A percentile compares a stretch with the other conserved stretches of the same genome.
phyloP scores from a whole-genome alignment of 768 basidiomycete genomes.

The Boletus speciosus region DNA sequence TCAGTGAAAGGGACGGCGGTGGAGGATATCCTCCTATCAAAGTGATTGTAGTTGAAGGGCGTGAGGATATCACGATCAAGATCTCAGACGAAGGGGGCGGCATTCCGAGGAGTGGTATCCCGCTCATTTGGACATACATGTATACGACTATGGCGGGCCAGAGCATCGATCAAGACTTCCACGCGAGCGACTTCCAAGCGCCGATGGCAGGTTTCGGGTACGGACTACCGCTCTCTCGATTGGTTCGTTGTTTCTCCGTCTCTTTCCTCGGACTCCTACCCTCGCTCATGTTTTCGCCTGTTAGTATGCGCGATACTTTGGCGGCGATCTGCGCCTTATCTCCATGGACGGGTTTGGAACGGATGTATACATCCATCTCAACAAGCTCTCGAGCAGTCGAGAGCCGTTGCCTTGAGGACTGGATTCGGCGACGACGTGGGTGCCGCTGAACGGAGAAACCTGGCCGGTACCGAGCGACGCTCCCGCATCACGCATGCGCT shows the following conservation, averaged over 20 bases:
- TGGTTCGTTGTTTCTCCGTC: slow-evolving; percentile 51
- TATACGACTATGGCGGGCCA: slow-evolving; percentile 81
- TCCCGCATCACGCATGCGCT: background rate
- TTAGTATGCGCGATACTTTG: slow-evolving; percentile 93
- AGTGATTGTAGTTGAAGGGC: slow-evolving; percentile 85
- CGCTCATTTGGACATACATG: slow-evolving; percentile 99
- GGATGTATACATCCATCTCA: slow-evolving; percentile 91
- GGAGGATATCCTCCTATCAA: slow-evolving; percentile 28
- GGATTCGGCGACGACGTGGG: background rate
- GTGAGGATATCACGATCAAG: slow-evolving; percentile 98
- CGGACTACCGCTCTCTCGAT: slow-evolving; percentile 84
- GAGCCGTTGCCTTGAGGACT: slow-evolving; percentile 21
- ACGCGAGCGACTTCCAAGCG: slow-evolving; percentile 85
- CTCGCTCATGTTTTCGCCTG: background rate
- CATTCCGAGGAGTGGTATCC: slow-evolving; percentile 81
- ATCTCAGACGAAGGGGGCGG: slow-evolving; percentile 95
- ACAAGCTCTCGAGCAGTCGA: slow-evolving; percentile 62
- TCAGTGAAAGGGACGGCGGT: background rate
- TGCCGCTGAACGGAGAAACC: background rate
- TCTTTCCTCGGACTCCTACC: slow-evolving; percentile 67
- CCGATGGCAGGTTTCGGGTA: slow-evolving; percentile 99
- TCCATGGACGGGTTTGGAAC: slow-evolving; percentile 99
- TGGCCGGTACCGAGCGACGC: background rate
- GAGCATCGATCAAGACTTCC: slow-evolving; percentile 73
- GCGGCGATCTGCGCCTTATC: slow-evolving; percentile 87